These are phyloP conservation scores for Allium fistulosum DNA, from an alignment of 106 monocot species.

Conservation along the genomic window DNA sequence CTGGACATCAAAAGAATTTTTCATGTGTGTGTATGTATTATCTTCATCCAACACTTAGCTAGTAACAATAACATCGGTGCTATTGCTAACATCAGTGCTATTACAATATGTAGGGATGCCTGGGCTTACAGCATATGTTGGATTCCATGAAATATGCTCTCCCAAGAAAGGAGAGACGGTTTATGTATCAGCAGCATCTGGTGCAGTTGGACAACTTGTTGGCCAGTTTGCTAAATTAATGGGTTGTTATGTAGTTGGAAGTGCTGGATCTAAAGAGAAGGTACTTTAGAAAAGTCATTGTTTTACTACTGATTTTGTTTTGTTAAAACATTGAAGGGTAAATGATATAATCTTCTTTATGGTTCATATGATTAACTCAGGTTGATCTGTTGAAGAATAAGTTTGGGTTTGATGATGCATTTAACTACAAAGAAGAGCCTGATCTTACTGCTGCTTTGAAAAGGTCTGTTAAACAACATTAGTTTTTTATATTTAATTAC, in stretches of 20 bases:
- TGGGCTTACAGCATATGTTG: slow-evolving; percentile 59
- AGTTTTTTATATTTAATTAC: too few species aligned
- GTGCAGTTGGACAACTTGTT: slow-evolving; percentile 59
- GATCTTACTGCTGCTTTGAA: slow-evolving; percentile 29
- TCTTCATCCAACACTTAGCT: too few species aligned
- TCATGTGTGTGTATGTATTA: too few species aligned
- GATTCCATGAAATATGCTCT: slow-evolving; percentile 48
- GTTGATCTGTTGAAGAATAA: slow-evolving; percentile 44
- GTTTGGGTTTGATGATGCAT: slow-evolving; percentile 57
- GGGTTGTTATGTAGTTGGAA: slow-evolving; percentile 64
- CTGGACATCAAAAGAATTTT: too few species aligned
- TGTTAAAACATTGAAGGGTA: background rate
- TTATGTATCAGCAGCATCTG: slow-evolving; percentile 62
- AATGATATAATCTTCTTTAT: background rate
- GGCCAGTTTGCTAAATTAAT: slow-evolving; percentile 56
- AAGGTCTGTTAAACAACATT: slow-evolving; percentile 17
- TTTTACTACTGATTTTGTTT: background rate
- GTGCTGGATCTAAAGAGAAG: slow-evolving; percentile 53
- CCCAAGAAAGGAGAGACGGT: slow-evolving; percentile 60
- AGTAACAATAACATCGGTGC: background rate
- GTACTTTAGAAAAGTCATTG: slow-evolving; percentile 8
- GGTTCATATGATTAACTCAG: slow-evolving; percentile 11
- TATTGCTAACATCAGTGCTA: background rate
- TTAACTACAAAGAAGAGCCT: slow-evolving; percentile 55
- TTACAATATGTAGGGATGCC: slow-evolving; percentile 46